Percentiles rank a stretch among this genome's conserved stretches.
Evolutionary conservation across 352 stramenopile genomes (phyloP).

Genomic region (Pythium guiyangense): DNA sequence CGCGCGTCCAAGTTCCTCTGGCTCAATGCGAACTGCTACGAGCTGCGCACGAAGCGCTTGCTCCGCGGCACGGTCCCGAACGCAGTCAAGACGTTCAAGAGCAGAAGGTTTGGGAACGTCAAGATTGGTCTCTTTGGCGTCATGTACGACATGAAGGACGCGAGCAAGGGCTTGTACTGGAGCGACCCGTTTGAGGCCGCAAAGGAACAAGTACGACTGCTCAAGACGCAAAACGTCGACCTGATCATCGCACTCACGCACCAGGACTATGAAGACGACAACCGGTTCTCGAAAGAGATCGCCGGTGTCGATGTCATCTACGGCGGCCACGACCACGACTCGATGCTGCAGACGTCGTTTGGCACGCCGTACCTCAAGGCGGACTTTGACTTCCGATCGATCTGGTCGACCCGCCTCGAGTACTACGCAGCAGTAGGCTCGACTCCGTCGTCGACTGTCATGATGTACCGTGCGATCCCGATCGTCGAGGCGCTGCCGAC

Average conservation of each 20-base stretch:
- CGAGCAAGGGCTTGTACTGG: too few species aligned
- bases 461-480: conserved; percentile 46
- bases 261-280: conserved; percentile 80
- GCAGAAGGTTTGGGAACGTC: too few species aligned
- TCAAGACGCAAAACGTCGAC: conserved; percentile 44
- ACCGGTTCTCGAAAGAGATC: conserved; percentile 64
- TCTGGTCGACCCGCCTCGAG: conserved; percentile 60
- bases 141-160: too few species aligned
- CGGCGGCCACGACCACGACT: too few species aligned
- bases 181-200: too few species aligned
- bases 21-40: too few species aligned
- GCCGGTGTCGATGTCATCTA: conserved; percentile 67
- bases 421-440: conserved; percentile 41
- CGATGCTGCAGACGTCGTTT: too few species aligned
- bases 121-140: too few species aligned
- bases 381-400: conserved; percentile 68
- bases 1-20: conserved; percentile 43
- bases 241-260: conserved; percentile 74
- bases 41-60: conserved; percentile 34
- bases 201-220: conserved; percentile 37
- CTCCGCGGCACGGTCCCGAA: conserved; percentile 46
- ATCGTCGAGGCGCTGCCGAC: conserved; percentile 60
- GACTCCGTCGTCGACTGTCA: conserved; percentile 29
- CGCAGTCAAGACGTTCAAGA: too few species aligned
- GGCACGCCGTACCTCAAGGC: too few species aligned